phyloP scores from a whole-genome alignment of 192 early-diverging fungal species.

The Backusella australiensis region DNA sequence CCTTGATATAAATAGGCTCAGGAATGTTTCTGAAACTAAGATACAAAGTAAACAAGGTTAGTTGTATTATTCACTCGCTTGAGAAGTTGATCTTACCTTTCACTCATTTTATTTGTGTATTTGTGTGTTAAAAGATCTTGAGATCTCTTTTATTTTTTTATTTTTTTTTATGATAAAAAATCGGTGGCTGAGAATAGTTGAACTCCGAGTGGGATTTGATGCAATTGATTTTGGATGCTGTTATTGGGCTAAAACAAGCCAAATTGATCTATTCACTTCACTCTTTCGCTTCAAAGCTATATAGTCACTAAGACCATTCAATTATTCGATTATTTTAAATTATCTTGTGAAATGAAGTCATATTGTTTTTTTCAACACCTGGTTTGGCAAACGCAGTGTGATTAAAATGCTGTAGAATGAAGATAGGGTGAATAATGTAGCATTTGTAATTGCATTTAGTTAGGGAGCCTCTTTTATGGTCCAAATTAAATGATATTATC shows the following conservation, averaged over 20 bases:
- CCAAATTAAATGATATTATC: background rate
- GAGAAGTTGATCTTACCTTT: background rate
- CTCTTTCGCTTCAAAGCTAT: background rate
- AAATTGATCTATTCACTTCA: background rate
- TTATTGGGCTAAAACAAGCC: background rate
- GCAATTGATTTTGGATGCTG: background rate
- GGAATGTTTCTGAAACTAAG: conserved; percentile 43
- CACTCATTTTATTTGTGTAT: background rate
- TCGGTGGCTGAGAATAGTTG: background rate
- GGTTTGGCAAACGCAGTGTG: background rate
- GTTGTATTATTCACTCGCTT: background rate
- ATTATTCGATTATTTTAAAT: background rate
- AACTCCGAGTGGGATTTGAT: background rate
- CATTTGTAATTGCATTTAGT: background rate
- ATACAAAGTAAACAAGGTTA: background rate
- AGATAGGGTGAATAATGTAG: background rate
- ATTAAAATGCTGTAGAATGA: background rate
- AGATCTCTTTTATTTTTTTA: background rate
- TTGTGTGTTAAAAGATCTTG: background rate
- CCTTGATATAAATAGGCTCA: conserved; percentile 69
- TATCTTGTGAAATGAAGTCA: background rate
- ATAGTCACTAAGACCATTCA: background rate
- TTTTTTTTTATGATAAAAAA: background rate
- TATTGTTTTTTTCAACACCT: background rate
- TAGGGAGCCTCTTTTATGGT: background rate